Evolutionary conservation across 208 protist species (phyloP).

Genomic region (Angomonas ambiguus): DNA sequence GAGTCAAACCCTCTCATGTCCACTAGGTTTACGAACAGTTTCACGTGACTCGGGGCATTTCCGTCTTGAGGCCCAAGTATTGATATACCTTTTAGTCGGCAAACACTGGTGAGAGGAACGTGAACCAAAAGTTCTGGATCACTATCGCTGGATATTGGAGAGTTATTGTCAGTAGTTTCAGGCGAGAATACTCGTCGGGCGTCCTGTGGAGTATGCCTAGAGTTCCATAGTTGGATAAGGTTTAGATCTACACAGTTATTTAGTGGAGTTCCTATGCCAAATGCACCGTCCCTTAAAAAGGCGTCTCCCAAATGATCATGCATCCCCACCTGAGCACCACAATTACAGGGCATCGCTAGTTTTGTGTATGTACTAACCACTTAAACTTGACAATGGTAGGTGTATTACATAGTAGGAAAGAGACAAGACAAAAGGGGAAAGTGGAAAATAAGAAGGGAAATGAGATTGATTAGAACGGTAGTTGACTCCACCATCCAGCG

Average conservation of each 20-base stretch:
- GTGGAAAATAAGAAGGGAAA: slow-evolving; percentile 7
- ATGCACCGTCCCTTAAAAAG: slow-evolving; percentile 52
- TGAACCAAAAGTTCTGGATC: slow-evolving; percentile 74
- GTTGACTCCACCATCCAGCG: background rate
- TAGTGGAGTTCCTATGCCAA: slow-evolving; percentile 55
- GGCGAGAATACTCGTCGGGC: slow-evolving; percentile 55
- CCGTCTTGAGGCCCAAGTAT: slow-evolving; percentile 55
- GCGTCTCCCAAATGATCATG: slow-evolving; percentile 78
- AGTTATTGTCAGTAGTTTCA: slow-evolving; percentile 33
- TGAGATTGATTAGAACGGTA: background rate
- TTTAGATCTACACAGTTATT: slow-evolving; percentile 62
- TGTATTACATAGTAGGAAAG: background rate
- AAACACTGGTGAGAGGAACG: slow-evolving; percentile 60
- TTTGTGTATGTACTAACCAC: slow-evolving; percentile 3
- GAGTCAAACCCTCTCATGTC: slow-evolving; percentile 72
- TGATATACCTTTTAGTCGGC: slow-evolving; percentile 54
- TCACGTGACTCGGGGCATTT: slow-evolving; percentile 57
- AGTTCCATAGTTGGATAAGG: slow-evolving; percentile 71
- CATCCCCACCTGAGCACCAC: slow-evolving; percentile 55
- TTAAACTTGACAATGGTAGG: background rate
- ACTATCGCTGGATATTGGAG: slow-evolving; percentile 73
- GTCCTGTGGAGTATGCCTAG: slow-evolving; percentile 34
- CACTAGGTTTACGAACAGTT: slow-evolving; percentile 68
- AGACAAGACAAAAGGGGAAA: background rate
- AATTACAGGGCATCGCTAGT: slow-evolving; percentile 73